These are phyloP conservation scores for sweet orange (Citrus sinensis) DNA, from an alignment of 345 rosid species.

Conservation along the genomic window DNA sequence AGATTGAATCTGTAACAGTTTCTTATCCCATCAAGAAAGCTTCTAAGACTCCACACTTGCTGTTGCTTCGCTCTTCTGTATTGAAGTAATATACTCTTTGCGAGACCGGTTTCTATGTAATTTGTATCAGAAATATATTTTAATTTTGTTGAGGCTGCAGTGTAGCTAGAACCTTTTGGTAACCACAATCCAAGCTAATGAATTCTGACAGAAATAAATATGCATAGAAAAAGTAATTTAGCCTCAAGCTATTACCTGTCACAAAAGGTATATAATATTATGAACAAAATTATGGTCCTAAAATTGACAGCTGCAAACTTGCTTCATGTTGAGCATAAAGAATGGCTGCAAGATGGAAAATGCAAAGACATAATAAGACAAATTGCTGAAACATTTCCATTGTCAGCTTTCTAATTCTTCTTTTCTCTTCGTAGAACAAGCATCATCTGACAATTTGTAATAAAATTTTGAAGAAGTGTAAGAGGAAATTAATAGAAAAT, in stretches of 20 bases:
- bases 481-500: not conserved
- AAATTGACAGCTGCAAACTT: not conserved
- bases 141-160: conserved; percentile 23
- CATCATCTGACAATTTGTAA: not conserved
- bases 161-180: conserved; percentile 22
- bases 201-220: conserved; percentile 26
- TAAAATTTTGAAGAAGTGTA: not conserved
- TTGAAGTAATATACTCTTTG: conserved; percentile 16
- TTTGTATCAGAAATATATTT: conserved; percentile 29
- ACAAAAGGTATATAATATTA: not conserved
- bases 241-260: not conserved
- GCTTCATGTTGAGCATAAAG: conserved; percentile 13
- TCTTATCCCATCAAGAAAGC: conserved; percentile 33
- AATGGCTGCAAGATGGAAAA: not conserved
- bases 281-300: not conserved
- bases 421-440: not conserved
- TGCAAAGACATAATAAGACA: not conserved
- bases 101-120: conserved; percentile 24
- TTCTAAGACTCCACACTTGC: conserved; percentile 24
- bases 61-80: conserved; percentile 7
- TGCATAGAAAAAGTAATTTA: not conserved
- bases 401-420: not conserved
- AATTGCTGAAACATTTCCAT: not conserved
- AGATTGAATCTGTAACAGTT: conserved; percentile 33
- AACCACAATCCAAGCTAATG: conserved; percentile 42